Evolutionary conservation across 2,329 filamentous ascomycete genomes (phyloP).

Genomic region (Ambrosiella cleistominuta): DNA sequence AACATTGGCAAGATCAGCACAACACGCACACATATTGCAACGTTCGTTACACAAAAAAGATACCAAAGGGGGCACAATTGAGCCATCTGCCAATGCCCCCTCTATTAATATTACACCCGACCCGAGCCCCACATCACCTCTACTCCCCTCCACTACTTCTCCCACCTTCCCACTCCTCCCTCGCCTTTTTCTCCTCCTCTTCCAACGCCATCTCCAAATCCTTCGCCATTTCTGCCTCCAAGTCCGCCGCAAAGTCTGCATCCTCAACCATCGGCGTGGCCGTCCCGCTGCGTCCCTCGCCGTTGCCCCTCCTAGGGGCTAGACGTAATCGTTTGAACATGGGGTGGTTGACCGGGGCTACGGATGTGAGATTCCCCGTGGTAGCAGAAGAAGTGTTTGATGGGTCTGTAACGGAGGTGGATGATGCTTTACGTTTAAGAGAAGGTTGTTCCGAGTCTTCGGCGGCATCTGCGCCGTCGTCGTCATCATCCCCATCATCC

Average conservation of each 20-base stretch:
- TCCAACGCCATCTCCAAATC: conserved; percentile 30
- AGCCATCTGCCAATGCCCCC: too few species aligned
- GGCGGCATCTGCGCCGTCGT: conserved; percentile 14
- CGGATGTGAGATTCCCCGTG: neutral
- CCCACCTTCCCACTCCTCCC: neutral
- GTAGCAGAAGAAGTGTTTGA: neutral
- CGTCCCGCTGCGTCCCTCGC: conserved; percentile 22
- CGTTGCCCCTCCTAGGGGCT: conserved; percentile 22
- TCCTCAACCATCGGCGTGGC: conserved; percentile 17
- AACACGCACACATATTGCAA: too few species aligned
- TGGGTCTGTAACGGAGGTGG: neutral
- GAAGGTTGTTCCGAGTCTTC: conserved; percentile 14
- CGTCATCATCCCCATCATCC: conserved; percentile 16
- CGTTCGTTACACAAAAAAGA: too few species aligned
- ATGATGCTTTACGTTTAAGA: conserved; percentile 14
- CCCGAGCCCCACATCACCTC: neutral
- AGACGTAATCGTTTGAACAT: conserved; percentile 11
- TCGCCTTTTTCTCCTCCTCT: neutral
- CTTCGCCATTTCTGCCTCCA: conserved; percentile 46
- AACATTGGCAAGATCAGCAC: too few species aligned
- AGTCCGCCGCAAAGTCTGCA: conserved; percentile 28
- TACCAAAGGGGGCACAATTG: too few species aligned
- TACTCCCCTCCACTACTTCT: neutral
- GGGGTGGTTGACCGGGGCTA: conserved; percentile 6
- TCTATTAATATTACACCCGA: too few species aligned